Evolutionary conservation across 768 basidiomycete genomes (phyloP), one percentile per base, ranked within the genome.

Genomic region (Rossbeevera mucosa): DNA sequence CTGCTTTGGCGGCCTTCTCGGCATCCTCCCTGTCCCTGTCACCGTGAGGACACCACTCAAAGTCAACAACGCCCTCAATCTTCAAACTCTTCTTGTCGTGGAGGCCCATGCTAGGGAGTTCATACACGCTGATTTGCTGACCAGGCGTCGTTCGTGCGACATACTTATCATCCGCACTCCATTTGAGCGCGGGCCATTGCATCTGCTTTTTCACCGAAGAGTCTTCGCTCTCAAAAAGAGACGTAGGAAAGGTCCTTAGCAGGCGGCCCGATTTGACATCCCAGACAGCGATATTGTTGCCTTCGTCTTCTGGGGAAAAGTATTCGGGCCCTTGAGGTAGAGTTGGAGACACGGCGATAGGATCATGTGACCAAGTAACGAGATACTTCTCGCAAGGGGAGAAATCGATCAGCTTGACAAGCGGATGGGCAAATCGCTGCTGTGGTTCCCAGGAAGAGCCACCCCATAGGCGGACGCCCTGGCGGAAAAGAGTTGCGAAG

Each of bases 261-360:
- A 98, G 83, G 58, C 87, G 79, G 24, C 92, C 92, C 16, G 94
- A 86, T 71, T 93, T 94, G 75, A 95, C 83, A 63, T 98, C 93
- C 96, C 96, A 99, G n/a, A 99, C 84, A 52, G 94, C 96, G 55
- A 98, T 80, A 60, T 93, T 88, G 73, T 95, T 94, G 28, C 94
- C 96, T 72, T 95, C 94, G 67, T 98, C 96, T 53, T 95, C 94
- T 5, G 88, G 83, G 43, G 91, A 88, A 73, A 94, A 90, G 67
- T 81, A 91, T 64, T 86, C 86, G 47, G 83, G 86, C 8, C 93
- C 91, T 68, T 90, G 88, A 25, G 81, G 74, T 36, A 87, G 83
- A 56, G 83, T 84, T 54, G 91, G 86, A 22, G 88, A 85, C 25
- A 94, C 86, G 36, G 86, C 79, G 58, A 98, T 94, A 13, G 94